Percentiles rank a stretch among this genome's conserved stretches.
Evolutionary conservation across 2,329 filamentous ascomycete species (phyloP).

Genomic region (Tolypocladium capitatum): DNA sequence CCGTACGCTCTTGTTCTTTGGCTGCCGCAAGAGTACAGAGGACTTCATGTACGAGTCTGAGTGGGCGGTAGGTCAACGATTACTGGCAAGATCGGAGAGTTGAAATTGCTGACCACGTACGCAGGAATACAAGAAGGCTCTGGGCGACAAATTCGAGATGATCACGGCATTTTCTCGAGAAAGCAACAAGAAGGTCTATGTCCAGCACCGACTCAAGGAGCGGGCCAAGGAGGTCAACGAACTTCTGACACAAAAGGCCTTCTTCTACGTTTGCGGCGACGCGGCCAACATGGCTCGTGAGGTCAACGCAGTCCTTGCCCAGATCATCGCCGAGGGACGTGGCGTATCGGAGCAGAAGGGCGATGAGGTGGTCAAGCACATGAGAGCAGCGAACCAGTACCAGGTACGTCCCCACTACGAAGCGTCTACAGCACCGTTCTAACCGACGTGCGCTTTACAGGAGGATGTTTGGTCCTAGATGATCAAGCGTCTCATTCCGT

Average conservation of each 20-base stretch:
- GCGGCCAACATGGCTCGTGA: conserved; percentile 94
- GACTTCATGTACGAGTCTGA: conserved; percentile 89
- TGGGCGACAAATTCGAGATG: conserved; percentile 82
- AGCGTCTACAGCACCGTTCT: background rate
- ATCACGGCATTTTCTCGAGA: conserved; percentile 95
- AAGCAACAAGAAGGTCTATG: conserved; percentile 78
- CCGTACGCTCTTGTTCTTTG: conserved; percentile 84
- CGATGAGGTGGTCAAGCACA: conserved; percentile 93
- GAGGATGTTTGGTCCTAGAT: conserved; percentile 59
- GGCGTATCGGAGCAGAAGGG: conserved; percentile 74
- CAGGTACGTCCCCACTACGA: conserved; percentile 46
- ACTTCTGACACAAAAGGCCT: conserved; percentile 72
- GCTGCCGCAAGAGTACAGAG: conserved; percentile 75
- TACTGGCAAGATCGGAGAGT: background rate
- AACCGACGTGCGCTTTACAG: conserved; percentile 21
- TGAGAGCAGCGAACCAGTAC: conserved; percentile 91
- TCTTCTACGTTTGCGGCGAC: conserved; percentile 97
- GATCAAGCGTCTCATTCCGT: background rate
- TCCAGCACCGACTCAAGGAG: conserved; percentile 85
- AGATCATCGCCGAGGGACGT: conserved; percentile 77
- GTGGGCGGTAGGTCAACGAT: conserved; percentile 61
- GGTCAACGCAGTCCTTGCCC: conserved; percentile 73
- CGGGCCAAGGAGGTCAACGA: conserved; percentile 74
- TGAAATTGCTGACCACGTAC: conserved; percentile 3
- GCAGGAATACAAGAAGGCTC: conserved; percentile 67